Base-by-base conservation (phyloP, 2,329 filamentous ascomycete genomes). In the Beauveria scarabaeidicola region DNA sequence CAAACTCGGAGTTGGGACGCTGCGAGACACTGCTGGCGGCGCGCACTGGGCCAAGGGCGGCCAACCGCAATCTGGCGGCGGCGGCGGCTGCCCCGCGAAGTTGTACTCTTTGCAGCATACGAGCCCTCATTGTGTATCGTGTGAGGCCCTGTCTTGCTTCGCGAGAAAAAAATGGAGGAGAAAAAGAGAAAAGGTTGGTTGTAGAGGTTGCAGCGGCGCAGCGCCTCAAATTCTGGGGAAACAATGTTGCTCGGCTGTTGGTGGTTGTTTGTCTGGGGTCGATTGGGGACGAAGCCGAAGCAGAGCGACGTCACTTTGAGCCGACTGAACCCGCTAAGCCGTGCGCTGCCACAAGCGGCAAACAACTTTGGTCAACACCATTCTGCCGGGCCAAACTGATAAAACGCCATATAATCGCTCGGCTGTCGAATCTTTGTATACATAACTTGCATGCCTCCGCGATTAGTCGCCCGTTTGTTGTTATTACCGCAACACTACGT, bases 21-120 rank as follows among this genome's bases (percentile, higher is more conserved):
- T 85, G 82, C 5, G 81, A 83, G 60, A 84, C 72, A 62, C 77
- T 78, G 69, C 80, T 77, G 40, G 75, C 76, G 43, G 67, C 66
- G 63, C 78, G 74, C 56, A 69, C 59, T 19, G 65, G 58, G 53
- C 66, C 61, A 62, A 63, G 55, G 63, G 32, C 61, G 64, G 63
- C 17, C 51, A 51, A 53, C 56, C 52, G 52, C 50, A 19, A 61
- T 60, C 61, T 66, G 44, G 66, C 52, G n/a, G 68, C 63, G 36
- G 61, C 59, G 41, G 65, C 66, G 61, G 52, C 29, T 25, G 67
- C 67, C 50, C 48, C 41, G 46, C 67, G 66, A 46, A 72, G 62
- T 53, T 69, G 63, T 56, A 69, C 62, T 58, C 67, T 63, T 58
- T 68, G 66, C 58, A 75, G 63, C 60, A 70, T 65, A 61, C 69